These are phyloP conservation scores for Salix purpurea DNA, from an alignment of 345 rosid genomes.

Conservation along the genomic window DNA sequence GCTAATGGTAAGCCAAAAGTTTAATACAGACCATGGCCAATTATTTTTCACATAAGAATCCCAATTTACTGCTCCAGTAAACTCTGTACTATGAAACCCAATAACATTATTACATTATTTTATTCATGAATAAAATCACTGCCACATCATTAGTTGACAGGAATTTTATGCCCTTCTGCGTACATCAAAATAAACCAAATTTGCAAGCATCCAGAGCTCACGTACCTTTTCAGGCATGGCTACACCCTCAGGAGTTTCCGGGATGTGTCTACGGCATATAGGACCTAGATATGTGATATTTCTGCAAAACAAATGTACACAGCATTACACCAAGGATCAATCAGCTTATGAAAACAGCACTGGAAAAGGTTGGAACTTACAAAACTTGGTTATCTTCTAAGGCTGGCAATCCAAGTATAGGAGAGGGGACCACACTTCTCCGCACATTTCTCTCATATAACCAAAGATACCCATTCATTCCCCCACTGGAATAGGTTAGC, in stretches of 20 bases:
- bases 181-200: neutral
- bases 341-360: constrained; percentile 11
- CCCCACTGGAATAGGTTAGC: constrained; percentile 55
- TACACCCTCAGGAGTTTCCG: constrained; percentile 73
- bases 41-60: neutral
- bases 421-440: constrained; percentile 44
- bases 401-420: constrained; percentile 62
- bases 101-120: neutral
- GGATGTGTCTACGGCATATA: constrained; percentile 44
- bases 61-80: neutral
- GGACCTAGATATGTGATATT: constrained; percentile 70
- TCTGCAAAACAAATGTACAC: constrained; percentile 40
- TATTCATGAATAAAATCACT: neutral
- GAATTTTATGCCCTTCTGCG: neutral
- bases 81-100: neutral
- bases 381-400: constrained; percentile 57
- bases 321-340: constrained; percentile 10
- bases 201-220: constrained; percentile 1
- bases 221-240: constrained; percentile 68
- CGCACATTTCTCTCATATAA: constrained; percentile 55
- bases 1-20: neutral
- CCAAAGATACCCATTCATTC: constrained; percentile 90
- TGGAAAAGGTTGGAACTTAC: constrained; percentile 42
- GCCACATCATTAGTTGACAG: neutral
- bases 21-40: neutral